Evolutionary conservation across 306 rosid genomes (phyloP).

Genomic region (Citrullus mucosospermus): DNA sequence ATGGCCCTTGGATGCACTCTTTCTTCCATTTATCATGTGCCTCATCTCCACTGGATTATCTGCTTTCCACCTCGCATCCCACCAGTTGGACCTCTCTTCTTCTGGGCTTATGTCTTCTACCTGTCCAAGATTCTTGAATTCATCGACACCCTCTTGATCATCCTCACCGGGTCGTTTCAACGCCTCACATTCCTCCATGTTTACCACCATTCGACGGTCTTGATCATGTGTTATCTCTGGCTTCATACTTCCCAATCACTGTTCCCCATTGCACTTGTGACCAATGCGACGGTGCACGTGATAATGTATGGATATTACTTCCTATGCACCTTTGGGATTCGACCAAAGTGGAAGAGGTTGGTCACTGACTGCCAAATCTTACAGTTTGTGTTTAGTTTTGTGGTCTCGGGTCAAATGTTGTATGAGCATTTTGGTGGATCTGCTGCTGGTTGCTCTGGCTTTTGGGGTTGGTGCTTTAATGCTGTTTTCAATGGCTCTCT

Average conservation of each 20-base stretch:
- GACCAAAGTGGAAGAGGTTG: conserved; percentile 69
- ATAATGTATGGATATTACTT: conserved; percentile 78
- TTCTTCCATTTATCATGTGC: conserved; percentile 21
- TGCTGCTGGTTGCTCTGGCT: conserved; percentile 62
- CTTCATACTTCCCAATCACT: conserved; percentile 56
- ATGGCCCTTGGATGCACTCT: conserved; percentile 36
- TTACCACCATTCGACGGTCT: conserved; percentile 78
- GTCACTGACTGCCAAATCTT: conserved; percentile 72
- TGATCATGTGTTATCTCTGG: conserved; percentile 68
- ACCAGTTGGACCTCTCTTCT: conserved; percentile 60
- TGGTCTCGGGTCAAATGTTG: conserved; percentile 46
- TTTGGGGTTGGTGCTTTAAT: conserved; percentile 73
- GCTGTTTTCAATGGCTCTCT: conserved; percentile 64
- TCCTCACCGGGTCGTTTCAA: conserved; percentile 35
- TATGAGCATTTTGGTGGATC: conserved; percentile 34
- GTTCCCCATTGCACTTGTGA: conserved; percentile 64
- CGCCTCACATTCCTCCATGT: conserved; percentile 89
- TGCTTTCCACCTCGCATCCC: conserved; percentile 53
- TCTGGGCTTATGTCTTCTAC: conserved; percentile 93
- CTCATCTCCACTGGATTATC: conserved; percentile 18
- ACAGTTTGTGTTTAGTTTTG: conserved; percentile 70
- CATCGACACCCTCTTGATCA: conserved; percentile 59
- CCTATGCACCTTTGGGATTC: conserved; percentile 32
- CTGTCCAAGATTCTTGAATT: conserved; percentile 73
- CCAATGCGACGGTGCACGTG: conserved; percentile 72